Base-by-base conservation (phyloP, 805 yeast genomes). In the Sugiyamaella lignohabitans region DNA sequence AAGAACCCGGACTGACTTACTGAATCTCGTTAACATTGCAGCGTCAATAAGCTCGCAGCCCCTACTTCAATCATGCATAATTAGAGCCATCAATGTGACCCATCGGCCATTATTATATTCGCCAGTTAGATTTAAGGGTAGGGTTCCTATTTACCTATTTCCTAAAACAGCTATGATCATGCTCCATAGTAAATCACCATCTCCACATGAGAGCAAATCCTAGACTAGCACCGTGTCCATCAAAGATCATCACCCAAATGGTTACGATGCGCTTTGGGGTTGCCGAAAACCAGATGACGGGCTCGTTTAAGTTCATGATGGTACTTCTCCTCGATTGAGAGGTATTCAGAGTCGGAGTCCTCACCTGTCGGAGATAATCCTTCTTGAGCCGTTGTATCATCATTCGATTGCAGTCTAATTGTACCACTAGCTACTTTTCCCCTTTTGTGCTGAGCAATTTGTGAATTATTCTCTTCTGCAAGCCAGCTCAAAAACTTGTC, bases 251-350 rank as follows among this genome's bases (percentile, higher is more conserved):
- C 49, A 14, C 78, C 84, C 16, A 70, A 70, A 38, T 71, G 63
- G 59, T 82, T 83, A 50, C 93, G 71, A 47, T 74, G 63, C 0
- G 83, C 94, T 58, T 75, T 69, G 17, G 84, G 86, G 57, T 87
- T 87, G 1, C 95, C 96, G 66, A 87, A 87, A 1, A 82, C 76
- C 19, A 66, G 59, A 59, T 86, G 91, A 56, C 94, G 74, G 14
- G 71, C 68, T 23, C 66, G 65, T 46, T n/a, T 54, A 53, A 38
- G 62, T 44, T 24, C 35, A 10, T 38, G 45, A 5, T 34, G 29
- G 4, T 47, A 38, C 11, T 43, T 46, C 3, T 24, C 21, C n/a
- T 27, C 32, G 14, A 27, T 27, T 27, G 32, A 27, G 8, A 8
- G 32, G 14, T 27, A 27, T 8, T 27, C 32, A 14, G 32, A 27